Evolutionary conservation across 2,329 filamentous ascomycete genomes (phyloP).

Genomic region (Cladorrhinum sp.): DNA sequence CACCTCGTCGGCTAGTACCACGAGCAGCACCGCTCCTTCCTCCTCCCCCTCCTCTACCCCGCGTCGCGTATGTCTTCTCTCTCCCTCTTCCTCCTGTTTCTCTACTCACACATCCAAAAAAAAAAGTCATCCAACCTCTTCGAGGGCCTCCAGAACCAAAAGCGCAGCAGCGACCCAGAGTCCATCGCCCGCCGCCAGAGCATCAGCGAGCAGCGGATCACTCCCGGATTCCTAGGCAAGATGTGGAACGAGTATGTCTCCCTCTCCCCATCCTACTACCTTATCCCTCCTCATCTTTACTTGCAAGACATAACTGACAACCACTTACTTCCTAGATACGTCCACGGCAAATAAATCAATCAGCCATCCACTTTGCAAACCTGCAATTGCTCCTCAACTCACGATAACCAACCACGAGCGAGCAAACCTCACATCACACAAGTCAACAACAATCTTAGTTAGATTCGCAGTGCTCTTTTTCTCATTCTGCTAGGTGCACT

Average conservation of each 20-base stretch:
- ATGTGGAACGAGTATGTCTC: constrained; percentile 55
- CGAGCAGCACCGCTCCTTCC: constrained; percentile 1
- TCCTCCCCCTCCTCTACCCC: constrained; percentile 11
- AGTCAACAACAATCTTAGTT: no score
- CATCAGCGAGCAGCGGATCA: constrained; percentile 51
- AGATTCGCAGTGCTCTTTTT: no score
- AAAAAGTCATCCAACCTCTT: constrained; percentile 42
- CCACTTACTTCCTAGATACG: not conserved
- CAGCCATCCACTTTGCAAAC: no score
- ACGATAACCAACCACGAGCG: not conserved
- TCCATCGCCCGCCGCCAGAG: constrained; percentile 50
- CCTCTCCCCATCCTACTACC: not conserved
- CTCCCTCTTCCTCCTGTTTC: not conserved
- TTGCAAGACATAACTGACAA: not conserved
- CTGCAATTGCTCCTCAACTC: not conserved
- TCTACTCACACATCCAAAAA: not conserved
- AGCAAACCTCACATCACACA: not conserved
- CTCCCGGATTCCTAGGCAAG: constrained; percentile 49
- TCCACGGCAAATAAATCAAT: not conserved
- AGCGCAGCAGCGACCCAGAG: constrained; percentile 43
- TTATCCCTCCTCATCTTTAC: not conserved
- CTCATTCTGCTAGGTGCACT: no score
- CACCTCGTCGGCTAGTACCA: constrained; percentile 22
- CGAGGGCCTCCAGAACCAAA: constrained; percentile 50
- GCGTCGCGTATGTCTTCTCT: constrained; percentile 23